Evolutionary conservation across 2,329 filamentous ascomycete genomes (phyloP).

Genomic region (Xylariaceae sp.): DNA sequence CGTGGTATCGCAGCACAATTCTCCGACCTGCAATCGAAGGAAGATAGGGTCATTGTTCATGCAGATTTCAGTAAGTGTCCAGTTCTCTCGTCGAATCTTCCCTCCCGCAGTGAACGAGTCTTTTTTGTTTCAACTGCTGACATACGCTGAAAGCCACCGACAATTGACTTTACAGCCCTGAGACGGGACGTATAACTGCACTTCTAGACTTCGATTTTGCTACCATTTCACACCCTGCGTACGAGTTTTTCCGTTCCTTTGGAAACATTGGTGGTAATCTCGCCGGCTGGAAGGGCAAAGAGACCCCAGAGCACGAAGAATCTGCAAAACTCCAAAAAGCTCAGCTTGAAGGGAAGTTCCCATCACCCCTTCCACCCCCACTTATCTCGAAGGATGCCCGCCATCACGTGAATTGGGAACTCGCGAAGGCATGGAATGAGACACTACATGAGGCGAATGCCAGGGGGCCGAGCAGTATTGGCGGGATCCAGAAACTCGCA

Average conservation of each 20-base stretch:
- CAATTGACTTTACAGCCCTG: constrained; percentile 6
- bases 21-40: neutral
- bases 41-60: constrained; percentile 2
- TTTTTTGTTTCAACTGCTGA: neutral
- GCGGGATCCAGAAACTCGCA: constrained; percentile 5
- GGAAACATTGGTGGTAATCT: constrained; percentile 1
- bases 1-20: constrained; percentile 3
- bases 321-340: constrained; percentile 2
- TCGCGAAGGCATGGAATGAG: constrained; percentile 7
- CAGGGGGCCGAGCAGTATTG: constrained; percentile 2
- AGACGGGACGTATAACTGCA: constrained; percentile 5
- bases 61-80: constrained; percentile 9
- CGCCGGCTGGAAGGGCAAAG: constrained; percentile 1
- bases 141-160: constrained; percentile 4
- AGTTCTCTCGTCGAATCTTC: neutral
- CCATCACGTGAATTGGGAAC: constrained; percentile 5
- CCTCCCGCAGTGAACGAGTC: neutral
- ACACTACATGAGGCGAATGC: constrained; percentile 3
- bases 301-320: constrained; percentile 1
- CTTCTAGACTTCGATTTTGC: constrained; percentile 9
- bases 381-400: neutral
- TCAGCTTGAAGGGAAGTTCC: constrained; percentile 2
- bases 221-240: constrained; percentile 1
- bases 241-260: constrained; percentile 8
- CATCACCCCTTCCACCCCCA: constrained; percentile 1